Evolutionary conservation across 106 monocot genomes (phyloP), one percentile per base, ranked within the genome.

Genomic region (Dactylorhiza incarnata): DNA sequence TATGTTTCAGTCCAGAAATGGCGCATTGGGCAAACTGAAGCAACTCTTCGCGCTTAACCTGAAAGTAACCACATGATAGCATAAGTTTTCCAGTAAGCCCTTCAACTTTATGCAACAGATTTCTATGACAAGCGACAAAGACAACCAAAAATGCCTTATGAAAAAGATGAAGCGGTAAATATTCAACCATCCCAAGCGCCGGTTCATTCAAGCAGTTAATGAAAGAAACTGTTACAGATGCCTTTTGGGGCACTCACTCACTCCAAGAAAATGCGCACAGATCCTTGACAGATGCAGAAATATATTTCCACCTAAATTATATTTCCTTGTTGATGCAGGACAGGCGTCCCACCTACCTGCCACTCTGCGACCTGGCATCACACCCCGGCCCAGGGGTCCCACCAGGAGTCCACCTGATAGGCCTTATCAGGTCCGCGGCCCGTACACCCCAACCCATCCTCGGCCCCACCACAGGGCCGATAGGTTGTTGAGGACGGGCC

Each of bases 11-110:
- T 44, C 93, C 96, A 74, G 93, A 80, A 78, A 93, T 84, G 45
- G 96, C 96, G 79, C 77, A 74, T 85, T 97, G 93, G 80, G 93
- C 93, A 86, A 93, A 97, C 81, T 97, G 91, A 70, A 97, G 90
- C 48, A 97, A 78, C 77, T 97, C 96, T 80, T 89, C 90, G 26
- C 89, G 93, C 55, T 95, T 95, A 70, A 88, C 95, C 95, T 95
- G 84, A 76, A 82, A 77, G 20, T 51, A 74, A 45, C 49, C 23
- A 12, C n/a, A 73, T 49, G 29, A 26, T 43, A 58, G 48, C 16
- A 50, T 48, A 15, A 66, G 12, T 7, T 0, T 70, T 44, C 43
- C 12, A 53, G 49, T 1, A 25, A 10, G 63, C 24, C 7, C 14
- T 62, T 62, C 12, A 62, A 62, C 61, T 62, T 19, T 62, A 62